Evolutionary conservation across 169 alveolate species (phyloP), one percentile per base, ranked within the genome.

Genomic region (Plasmodium gonderi): DNA sequence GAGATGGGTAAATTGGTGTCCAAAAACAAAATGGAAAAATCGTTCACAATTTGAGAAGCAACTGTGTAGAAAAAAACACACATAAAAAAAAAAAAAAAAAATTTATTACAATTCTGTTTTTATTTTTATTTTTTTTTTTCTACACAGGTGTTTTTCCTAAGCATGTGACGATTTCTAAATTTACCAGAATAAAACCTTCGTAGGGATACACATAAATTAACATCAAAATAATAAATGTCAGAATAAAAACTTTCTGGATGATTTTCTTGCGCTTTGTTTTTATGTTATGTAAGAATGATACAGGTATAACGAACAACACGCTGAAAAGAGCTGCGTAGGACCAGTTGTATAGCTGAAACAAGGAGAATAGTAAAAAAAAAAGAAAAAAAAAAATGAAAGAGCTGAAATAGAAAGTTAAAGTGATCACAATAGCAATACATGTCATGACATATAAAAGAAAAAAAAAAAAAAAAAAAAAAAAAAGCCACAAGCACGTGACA

Each of bases 261-360:
- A 69, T 79, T 45, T 47, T 90, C 38, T 77, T 33, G 5, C 49
- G 17, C 17, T 78, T 78, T 40, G 31, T 26, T 33, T 64, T 78
- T 20, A n/a, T 47, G 38, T 90, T 78, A 44, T 90, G 90, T 78
- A 90, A 72, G n/a, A 75, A 14, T 31, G 91, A 90, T 54, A 90
- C 64, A n/a, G 94, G 94, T 0, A 38, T 40, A 31, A 90, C 82
- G 51, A 90, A 47, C 29, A 77, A 31, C 44, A 90, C 31, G 44
- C 74, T 29, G 65, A 90, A 90, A 20, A 90, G 68, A 29, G 40
- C 77, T n/a, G 94, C n/a, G 42, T 78, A 78, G 5, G 94, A 77
- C 94, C 94, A 90, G 33, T 90, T 90, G 74, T 90, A 90, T 36
- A 90, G 26, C 94, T 90, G 74, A 11, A 60, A 76, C 26, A 76